Percentiles rank a stretch among this genome's conserved stretches.
These are phyloP conservation scores for Sparassis latifolia DNA, from an alignment of 1,284 basidiomycete genomes.

Conservation along the genomic window DNA sequence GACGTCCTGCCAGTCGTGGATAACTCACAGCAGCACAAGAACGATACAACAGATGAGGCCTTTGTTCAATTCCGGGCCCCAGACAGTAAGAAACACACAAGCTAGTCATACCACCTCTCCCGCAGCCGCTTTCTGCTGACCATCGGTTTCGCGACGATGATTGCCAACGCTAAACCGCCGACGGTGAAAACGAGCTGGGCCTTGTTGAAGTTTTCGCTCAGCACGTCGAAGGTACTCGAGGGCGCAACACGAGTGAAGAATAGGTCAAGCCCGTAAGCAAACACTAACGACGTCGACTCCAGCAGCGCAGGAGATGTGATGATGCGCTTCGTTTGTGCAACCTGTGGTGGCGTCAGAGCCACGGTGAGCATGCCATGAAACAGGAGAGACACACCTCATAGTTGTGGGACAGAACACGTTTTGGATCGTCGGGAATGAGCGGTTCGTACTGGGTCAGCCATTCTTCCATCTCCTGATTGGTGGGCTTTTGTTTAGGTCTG, in stretches of 20 bases:
- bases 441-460: slow-evolving; percentile 83
- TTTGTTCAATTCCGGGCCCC: background rate
- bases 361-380: slow-evolving; percentile 1
- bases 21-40: background rate
- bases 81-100: background rate
- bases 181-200: slow-evolving; percentile 85
- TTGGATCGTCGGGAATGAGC: slow-evolving; percentile 67
- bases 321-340: slow-evolving; percentile 61
- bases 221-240: slow-evolving; percentile 89
- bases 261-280: slow-evolving; percentile 83
- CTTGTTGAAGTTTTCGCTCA: slow-evolving; percentile 92
- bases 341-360: slow-evolving; percentile 31
- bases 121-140: slow-evolving; percentile 57
- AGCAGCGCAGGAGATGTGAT: slow-evolving; percentile 78
- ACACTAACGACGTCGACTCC: slow-evolving; percentile 89
- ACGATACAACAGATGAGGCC: no score
- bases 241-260: slow-evolving; percentile 83
- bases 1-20: background rate
- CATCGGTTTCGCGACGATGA: slow-evolving; percentile 73
- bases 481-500: slow-evolving; percentile 74
- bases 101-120: slow-evolving; percentile 54
- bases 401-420: slow-evolving; percentile 71
- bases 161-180: slow-evolving; percentile 62
- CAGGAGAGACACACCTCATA: slow-evolving; percentile 48
- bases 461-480: slow-evolving; percentile 79